A percentile compares a stretch with the other conserved stretches of the same genome.
These are phyloP conservation scores for Arthrobotrys conoides DNA, from an alignment of 2,329 filamentous ascomycete species.

Conservation along the genomic window DNA sequence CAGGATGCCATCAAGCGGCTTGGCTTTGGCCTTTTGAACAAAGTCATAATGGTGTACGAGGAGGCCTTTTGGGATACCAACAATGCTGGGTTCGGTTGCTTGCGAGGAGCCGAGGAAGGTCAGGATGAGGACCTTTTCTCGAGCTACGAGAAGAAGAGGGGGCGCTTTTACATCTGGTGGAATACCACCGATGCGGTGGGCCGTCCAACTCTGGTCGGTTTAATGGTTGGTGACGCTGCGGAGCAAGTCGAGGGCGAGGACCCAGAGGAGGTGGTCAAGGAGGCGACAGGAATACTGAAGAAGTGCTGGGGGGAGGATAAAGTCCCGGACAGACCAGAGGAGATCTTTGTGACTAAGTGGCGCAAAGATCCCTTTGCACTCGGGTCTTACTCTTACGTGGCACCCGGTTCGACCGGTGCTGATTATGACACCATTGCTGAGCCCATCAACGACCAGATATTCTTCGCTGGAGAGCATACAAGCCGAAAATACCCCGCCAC, in stretches of 20 bases:
- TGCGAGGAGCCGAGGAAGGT: conserved; percentile 76
- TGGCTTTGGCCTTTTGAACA: conserved; percentile 95
- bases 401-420: conserved; percentile 82
- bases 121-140: conserved; percentile 62
- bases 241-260: conserved; percentile 84
- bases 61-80: conserved; percentile 90
- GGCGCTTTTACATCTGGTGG: conserved; percentile 95
- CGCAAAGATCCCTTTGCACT: conserved; percentile 89
- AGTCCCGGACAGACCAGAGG: conserved; percentile 81
- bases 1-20: conserved; percentile 82
- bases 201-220: conserved; percentile 78
- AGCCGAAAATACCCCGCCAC: conserved; percentile 96
- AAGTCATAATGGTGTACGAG: conserved; percentile 91
- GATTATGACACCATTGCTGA: conserved; percentile 95
- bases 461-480: conserved; percentile 97
- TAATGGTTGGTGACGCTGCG: conserved; percentile 96
- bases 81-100: conserved; percentile 92
- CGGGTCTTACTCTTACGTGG: conserved; percentile 95
- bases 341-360: conserved; percentile 94
- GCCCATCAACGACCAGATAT: conserved; percentile 81
- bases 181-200: conserved; percentile 93
- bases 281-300: conserved; percentile 83
- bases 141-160: conserved; percentile 63
- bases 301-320: conserved; percentile 77
- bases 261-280: conserved; percentile 81